Evolutionary conservation across 2,329 filamentous ascomycete species (phyloP).

Genomic region (Claviceps paspali): DNA sequence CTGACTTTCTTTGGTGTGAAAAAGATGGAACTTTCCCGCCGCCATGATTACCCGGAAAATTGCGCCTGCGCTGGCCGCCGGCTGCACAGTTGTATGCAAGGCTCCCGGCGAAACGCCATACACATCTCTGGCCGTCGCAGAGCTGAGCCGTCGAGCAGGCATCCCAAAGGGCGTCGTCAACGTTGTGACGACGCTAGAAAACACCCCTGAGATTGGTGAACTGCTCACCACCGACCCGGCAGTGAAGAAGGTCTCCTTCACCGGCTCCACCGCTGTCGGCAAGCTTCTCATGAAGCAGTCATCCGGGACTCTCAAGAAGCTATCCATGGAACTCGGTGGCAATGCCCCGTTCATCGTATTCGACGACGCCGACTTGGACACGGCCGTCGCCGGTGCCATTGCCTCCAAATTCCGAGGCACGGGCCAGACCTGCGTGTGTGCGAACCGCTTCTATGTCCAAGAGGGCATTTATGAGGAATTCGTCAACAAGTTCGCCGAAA

Average conservation of each 20-base stretch:
- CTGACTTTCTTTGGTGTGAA: no score
- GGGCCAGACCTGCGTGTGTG: slow-evolving; percentile 90
- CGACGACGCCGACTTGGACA: slow-evolving; percentile 80
- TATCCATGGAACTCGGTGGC: slow-evolving; percentile 81
- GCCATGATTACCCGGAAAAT: slow-evolving; percentile 62
- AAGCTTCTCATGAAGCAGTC: slow-evolving; percentile 81
- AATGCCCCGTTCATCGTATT: slow-evolving; percentile 97
- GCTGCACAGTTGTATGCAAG: slow-evolving; percentile 88
- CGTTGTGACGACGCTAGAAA: slow-evolving; percentile 63
- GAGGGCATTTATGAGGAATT: slow-evolving; percentile 65
- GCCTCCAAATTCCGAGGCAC: slow-evolving; percentile 85
- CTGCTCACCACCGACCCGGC: slow-evolving; percentile 55
- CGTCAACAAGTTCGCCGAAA: slow-evolving; percentile 49
- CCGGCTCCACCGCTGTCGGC: slow-evolving; percentile 57
- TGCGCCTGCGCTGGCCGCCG: slow-evolving; percentile 70
- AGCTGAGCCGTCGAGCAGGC: slow-evolving; percentile 73
- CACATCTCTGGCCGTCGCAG: slow-evolving; percentile 73
- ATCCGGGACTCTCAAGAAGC: slow-evolving; percentile 64
- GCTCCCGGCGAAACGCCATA: slow-evolving; percentile 86
- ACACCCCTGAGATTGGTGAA: slow-evolving; percentile 67
- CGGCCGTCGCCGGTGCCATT: slow-evolving; percentile 69
- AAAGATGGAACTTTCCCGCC: slow-evolving; percentile 68
- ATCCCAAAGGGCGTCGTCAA: slow-evolving; percentile 87
- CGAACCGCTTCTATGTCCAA: slow-evolving; percentile 73
- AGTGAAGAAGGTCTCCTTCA: slow-evolving; percentile 87